Evolutionary conservation across 306 rosid genomes (phyloP).

Genomic region (Quercus rubra): DNA sequence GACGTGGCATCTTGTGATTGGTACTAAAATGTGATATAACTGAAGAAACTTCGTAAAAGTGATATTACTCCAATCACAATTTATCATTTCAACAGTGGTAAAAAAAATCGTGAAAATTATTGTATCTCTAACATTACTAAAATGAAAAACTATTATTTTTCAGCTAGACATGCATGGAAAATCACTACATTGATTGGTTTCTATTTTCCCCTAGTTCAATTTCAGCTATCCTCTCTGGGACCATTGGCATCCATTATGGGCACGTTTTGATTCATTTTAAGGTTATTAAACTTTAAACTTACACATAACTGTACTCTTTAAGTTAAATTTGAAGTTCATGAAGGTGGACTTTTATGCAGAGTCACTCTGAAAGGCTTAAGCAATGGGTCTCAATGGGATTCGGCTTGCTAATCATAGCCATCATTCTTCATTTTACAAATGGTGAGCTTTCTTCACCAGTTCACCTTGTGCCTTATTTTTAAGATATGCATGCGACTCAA

Average conservation of each 20-base stretch:
- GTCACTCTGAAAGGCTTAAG: slow-evolving; percentile 73
- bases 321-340: neutral
- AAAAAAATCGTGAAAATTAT: too few species aligned
- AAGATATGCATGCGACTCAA: neutral
- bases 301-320: neutral
- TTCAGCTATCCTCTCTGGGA: slow-evolving; percentile 73
- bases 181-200: neutral
- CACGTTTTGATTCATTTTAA: slow-evolving; percentile 83
- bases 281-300: slow-evolving; percentile 35
- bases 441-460: slow-evolving; percentile 38
- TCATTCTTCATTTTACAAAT: slow-evolving; percentile 73
- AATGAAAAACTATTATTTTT: neutral
- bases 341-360: slow-evolving; percentile 34
- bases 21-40: too few species aligned
- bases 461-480: neutral
- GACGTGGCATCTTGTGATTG: too few species aligned
- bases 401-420: slow-evolving; percentile 53
- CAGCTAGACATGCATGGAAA: neutral
- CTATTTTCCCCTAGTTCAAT: slow-evolving; percentile 45
- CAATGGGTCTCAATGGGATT: slow-evolving; percentile 78
- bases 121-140: neutral
- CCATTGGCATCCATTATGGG: slow-evolving; percentile 85
- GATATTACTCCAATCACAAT: too few species aligned
- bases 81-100: too few species aligned
- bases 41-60: too few species aligned